Base-by-base conservation (phyloP, 179 eudicot species). In the Patellifolia procumbens region DNA sequence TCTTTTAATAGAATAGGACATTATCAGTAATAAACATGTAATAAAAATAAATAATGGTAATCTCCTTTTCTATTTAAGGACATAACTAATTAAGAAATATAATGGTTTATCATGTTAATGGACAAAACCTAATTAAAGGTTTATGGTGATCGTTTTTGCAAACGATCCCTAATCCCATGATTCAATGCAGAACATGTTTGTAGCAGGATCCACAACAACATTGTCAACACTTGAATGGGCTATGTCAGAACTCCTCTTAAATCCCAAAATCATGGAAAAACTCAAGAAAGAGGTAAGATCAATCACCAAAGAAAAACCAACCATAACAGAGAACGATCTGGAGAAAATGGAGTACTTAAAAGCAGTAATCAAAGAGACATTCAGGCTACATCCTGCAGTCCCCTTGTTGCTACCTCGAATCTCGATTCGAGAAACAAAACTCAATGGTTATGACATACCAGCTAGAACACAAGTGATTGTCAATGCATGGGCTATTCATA, bases 211-310 rank as follows among this genome's bases (percentile, higher is more conserved):
- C 32, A 58, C 63, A 58, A 58, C 63, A 58, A 58, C 63, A 11
- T 26, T 26, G 4, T 15, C 63, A 58, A 58, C 63, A 58, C 76
- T 88, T 9, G 93, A 88, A 75, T 89, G 93, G 93, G 70, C 78
- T n/a, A 80, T 89, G 85, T 76, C 88, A 10, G 88, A 89, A 75
- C 90, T 89, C 64, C 58, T 88, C 71, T 73, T 68, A 60, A 74
- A 86, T 80, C 82, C 88, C 4, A 62, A 16, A 32, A 52, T 76
- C 65, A 76, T 86, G 88, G 74, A 72, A 13, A 67, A 77, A 22
- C 24, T 88, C 29, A 79, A 75, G 45, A 58, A 60, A 32, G 87
- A 89, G 35, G 84, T 89, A 6, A 77, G 86, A 74, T 76, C 58
- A 43, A 67, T 82, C 6, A 32, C 55, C 3, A 49, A 67, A 26